Base-by-base conservation (phyloP, 768 basidiomycete genomes). In the Fomitopsis pulvina region DNA sequence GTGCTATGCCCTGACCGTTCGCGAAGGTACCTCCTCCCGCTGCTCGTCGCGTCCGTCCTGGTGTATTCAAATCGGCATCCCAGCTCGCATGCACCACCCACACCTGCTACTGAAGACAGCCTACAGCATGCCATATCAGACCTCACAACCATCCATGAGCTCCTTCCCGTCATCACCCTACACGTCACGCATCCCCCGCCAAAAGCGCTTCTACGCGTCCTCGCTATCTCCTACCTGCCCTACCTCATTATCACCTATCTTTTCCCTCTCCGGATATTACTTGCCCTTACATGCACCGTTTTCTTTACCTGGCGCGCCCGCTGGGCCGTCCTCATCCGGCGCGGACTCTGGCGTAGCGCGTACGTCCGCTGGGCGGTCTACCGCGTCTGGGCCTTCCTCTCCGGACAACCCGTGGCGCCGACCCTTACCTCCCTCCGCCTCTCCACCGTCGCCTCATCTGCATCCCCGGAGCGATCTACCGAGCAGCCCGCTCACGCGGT, bases 281-380 rank as follows among this genome's bases (percentile, higher is more conserved):
- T 85, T 39, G 86, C 78, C 25, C 54, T 85, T 51, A 46, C 64
- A 1, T 86, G 88, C 26, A 78, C 84, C 6, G 27, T 80, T 48
- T 1, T 83, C 8, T 65, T 90, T 45, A 74, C 75, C 16, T 80
- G 79, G 68, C 78, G 80, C 45, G 84, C 89, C 0, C 83, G 83
- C 11, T 90, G 85, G 79, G 80, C 76, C 0, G 63, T 61, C 45
- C 68, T 79, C 49, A 68, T 83, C 50, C 75, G 79, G 48, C 64
- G 71, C 4, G 71, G 73, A 9, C 67, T 92, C 57, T 75, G 77
- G 66, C 73, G 80, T 45, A 83, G 80, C 59, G 81, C 85, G 21
- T 79, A 83, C 69, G 63, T 85, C 60, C 79, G 87, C 57, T 82
- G 84, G 79, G 59, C 71, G 27, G 54, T 73, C 47, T 87, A 84